Evolutionary conservation across 257 asterid species (phyloP).

Genomic region (Perilla frutescens): DNA sequence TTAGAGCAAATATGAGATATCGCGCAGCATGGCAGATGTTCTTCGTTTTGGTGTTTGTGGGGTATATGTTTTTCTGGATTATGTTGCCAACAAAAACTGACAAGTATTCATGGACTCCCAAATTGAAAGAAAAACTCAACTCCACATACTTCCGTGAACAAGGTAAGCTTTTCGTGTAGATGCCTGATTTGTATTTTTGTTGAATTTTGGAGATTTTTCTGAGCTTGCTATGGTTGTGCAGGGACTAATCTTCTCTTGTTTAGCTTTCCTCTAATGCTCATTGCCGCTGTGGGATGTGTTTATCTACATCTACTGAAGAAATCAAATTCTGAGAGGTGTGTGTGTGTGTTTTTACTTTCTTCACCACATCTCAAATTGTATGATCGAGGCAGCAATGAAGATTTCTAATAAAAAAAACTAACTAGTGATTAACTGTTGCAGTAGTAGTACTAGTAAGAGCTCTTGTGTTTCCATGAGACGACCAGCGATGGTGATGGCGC

Average conservation of each 20-base stretch:
- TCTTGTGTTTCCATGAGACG: slow-evolving; percentile 36
- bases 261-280: slow-evolving; percentile 57
- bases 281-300: slow-evolving; percentile 56
- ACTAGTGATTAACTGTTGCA: neutral
- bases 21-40: slow-evolving; percentile 41
- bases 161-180: slow-evolving; percentile 30
- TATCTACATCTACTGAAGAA: slow-evolving; percentile 52
- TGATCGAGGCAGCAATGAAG: neutral
- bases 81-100: slow-evolving; percentile 57
- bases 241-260: slow-evolving; percentile 64
- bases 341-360: too few species aligned
- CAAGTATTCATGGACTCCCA: slow-evolving; percentile 56
- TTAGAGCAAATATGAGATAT: slow-evolving; percentile 37
- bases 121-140: slow-evolving; percentile 38
- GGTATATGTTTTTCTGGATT: slow-evolving; percentile 60
- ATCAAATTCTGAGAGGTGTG: slow-evolving; percentile 41
- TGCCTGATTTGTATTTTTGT: neutral
- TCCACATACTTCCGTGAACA: slow-evolving; percentile 62
- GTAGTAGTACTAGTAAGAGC: slow-evolving; percentile 2
- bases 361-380: too few species aligned
- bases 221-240: slow-evolving; percentile 25
- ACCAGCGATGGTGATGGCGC: slow-evolving; percentile 54
- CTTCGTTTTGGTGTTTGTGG: slow-evolving; percentile 48
- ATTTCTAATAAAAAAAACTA: neutral
- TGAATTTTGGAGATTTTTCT: neutral